Evolutionary conservation across 176 grass and related monocot species (phyloP).

Genomic region (Oryza rufipogon): DNA sequence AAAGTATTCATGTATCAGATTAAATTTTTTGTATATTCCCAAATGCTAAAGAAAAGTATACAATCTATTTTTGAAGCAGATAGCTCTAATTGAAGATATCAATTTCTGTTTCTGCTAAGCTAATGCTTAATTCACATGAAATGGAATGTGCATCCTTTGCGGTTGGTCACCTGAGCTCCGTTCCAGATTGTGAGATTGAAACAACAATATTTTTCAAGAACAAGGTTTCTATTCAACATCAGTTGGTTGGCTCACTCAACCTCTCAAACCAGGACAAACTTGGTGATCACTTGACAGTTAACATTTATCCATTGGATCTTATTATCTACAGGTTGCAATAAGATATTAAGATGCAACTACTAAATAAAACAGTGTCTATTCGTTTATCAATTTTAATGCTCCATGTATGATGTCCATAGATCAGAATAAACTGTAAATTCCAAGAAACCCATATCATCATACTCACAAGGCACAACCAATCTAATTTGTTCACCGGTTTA

Average conservation of each 20-base stretch:
- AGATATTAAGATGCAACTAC: constrained; percentile 5
- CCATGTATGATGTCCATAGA: not conserved
- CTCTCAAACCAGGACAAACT: no score
- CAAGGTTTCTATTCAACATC: not conserved
- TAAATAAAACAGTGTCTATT: not conserved
- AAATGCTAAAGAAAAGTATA: not conserved
- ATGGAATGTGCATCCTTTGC: not conserved
- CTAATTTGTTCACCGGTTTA: not conserved
- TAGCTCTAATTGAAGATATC: not conserved
- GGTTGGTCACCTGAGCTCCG: not conserved
- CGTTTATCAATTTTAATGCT: not conserved
- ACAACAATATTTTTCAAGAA: not conserved
- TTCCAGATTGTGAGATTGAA: not conserved
- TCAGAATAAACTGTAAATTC: not conserved
- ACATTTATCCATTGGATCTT: not conserved
- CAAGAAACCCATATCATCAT: not conserved
- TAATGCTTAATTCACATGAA: not conserved
- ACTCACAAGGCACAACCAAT: not conserved
- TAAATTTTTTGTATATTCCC: not conserved
- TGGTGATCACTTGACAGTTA: not conserved
- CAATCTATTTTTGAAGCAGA: not conserved
- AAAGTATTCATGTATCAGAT: no score
- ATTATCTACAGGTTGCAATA: not conserved
- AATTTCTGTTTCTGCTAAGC: constrained; percentile 1
- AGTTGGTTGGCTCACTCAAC: not conserved